These are phyloP conservation scores for Metschnikowia gelsemii DNA, from an alignment of 805 yeast genomes.

Conservation along the genomic window DNA sequence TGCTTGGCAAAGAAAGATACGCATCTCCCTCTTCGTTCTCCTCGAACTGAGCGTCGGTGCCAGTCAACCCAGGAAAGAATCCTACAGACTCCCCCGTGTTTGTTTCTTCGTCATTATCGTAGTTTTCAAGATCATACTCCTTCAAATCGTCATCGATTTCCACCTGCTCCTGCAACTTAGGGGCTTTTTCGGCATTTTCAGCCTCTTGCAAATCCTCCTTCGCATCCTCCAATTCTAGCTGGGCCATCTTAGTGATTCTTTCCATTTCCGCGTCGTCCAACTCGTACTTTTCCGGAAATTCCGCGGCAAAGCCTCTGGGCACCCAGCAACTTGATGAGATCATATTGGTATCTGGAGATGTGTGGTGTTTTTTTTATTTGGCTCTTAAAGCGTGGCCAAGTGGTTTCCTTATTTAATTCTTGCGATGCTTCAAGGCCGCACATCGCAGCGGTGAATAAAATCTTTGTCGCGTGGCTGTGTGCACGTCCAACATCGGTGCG, in stretches of 20 bases:
- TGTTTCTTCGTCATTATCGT: conserved; percentile 57
- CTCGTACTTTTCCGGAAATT: conserved; percentile 86
- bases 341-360: conserved; percentile 49
- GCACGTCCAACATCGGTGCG: too few species aligned
- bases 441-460: conserved; percentile 10
- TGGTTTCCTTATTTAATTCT: not conserved
- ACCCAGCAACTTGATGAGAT: conserved; percentile 94
- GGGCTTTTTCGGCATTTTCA: conserved; percentile 20
- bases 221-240: conserved; percentile 77
- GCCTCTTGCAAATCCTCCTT: conserved; percentile 59
- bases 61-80: conserved; percentile 71
- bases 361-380: not conserved
- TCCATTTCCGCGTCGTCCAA: conserved; percentile 90
- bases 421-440: conserved; percentile 5
- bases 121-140: conserved; percentile 83
- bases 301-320: conserved; percentile 92
- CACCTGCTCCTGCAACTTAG: conserved; percentile 49
- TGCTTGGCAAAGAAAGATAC: conserved; percentile 61
- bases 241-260: conserved; percentile 82
- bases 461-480: conserved; percentile 10
- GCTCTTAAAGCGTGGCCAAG: not conserved
- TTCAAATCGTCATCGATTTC: conserved; percentile 82
- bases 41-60: conserved; percentile 54
- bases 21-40: conserved; percentile 48
- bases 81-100: conserved; percentile 57